These are phyloP conservation scores for Hypoxylon perforatum DNA, from an alignment of 495 filamentous ascomycete species.

Conservation along the genomic window DNA sequence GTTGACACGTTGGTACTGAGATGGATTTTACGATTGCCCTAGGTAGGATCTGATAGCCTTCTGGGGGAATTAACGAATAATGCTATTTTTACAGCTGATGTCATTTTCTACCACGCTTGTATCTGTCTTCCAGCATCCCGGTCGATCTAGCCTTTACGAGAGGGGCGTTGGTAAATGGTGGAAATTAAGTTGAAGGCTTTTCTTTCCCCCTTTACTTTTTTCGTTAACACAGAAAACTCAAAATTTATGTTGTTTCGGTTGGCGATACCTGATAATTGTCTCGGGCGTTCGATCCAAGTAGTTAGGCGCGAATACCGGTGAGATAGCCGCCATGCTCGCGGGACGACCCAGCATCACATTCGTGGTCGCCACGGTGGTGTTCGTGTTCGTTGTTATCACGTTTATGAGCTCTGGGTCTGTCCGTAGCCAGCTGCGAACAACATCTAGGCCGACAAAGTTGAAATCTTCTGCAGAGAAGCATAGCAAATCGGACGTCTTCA, in stretches of 20 bases:
- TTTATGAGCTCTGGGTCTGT: conserved; percentile 20
- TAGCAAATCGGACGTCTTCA: conserved; percentile 27
- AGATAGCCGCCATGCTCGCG: conserved; percentile 17
- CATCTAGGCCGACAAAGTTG: conserved; percentile 14
- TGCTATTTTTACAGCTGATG: conserved; percentile 8
- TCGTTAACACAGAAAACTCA: neutral
- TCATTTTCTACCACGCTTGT: neutral
- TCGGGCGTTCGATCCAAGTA: neutral
- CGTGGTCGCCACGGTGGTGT: conserved; percentile 15
- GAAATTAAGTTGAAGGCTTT: neutral
- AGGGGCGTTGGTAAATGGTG: neutral
- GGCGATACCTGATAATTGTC: neutral
- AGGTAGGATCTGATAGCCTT: neutral
- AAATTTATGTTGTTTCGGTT: neutral
- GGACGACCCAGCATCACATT: conserved; percentile 24
- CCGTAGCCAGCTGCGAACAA: conserved; percentile 13
- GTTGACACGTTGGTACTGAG: neutral
- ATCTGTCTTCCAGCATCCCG: neutral
- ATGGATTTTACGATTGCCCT: neutral
- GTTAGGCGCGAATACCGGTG: neutral
- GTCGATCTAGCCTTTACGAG: neutral
- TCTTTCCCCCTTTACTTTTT: neutral
- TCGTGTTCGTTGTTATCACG: conserved; percentile 15
- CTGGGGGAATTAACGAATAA: no score
- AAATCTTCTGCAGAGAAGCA: conserved; percentile 11